Evolutionary conservation across 1,139 yeast species (phyloP).

Genomic region (Pichia sp.): DNA sequence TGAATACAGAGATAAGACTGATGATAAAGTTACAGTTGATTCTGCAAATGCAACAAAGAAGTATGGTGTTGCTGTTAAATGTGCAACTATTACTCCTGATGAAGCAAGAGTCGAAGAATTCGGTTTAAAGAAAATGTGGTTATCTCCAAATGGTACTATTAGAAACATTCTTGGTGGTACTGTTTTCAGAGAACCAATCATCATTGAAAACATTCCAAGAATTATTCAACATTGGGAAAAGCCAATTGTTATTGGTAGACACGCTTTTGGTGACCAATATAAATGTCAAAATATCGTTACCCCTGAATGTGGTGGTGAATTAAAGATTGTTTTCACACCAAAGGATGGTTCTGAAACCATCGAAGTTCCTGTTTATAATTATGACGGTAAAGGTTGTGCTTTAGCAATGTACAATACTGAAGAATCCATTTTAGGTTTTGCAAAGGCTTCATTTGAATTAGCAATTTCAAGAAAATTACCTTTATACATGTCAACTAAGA

Average conservation of each 20-base stretch:
- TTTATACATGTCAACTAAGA: conserved; percentile 67
- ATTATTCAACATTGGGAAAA: conserved; percentile 73
- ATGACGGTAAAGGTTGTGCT: conserved; percentile 64
- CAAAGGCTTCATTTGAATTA: conserved; percentile 70
- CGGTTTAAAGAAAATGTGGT: conserved; percentile 74
- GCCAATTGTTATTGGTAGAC: conserved; percentile 82
- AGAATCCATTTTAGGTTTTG: conserved; percentile 72
- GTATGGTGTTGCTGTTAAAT: conserved; percentile 76
- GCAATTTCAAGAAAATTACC: conserved; percentile 63
- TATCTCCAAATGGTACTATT: conserved; percentile 79
- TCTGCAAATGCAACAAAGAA: conserved; percentile 71
- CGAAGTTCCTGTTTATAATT: conserved; percentile 49
- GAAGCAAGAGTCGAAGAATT: conserved; percentile 76
- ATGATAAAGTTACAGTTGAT: conserved; percentile 66
- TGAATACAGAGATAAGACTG: conserved; percentile 62
- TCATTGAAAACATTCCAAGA: conserved; percentile 64
- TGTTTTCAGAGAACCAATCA: conserved; percentile 78
- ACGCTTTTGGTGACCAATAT: conserved; percentile 81
- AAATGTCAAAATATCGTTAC: conserved; percentile 71
- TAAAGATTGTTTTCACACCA: conserved; percentile 61
- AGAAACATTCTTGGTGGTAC: conserved; percentile 79
- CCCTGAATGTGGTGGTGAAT: conserved; percentile 66
- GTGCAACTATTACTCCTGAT: conserved; percentile 85
- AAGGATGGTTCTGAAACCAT: conserved; percentile 50
- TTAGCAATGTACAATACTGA: conserved; percentile 81